Conservation (phyloP, 1,284 basidiomycete genomes). For the Xerocomus minutiporus region DNA sequence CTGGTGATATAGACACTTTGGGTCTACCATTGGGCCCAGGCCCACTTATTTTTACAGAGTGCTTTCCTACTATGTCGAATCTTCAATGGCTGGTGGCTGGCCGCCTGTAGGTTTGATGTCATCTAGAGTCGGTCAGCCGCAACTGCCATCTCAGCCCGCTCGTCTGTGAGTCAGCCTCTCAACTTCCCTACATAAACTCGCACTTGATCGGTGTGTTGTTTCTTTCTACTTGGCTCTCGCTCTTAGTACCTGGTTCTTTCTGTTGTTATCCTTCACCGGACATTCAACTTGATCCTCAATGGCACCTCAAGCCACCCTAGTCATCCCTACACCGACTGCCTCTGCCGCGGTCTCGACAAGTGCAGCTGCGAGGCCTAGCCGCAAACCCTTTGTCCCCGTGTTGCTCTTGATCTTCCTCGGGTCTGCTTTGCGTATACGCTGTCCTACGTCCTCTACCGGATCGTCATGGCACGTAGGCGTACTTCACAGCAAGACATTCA, state of each 20-base stretch:
- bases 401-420: constrained; percentile 21
- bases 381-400: constrained; percentile 16
- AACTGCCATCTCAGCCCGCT: neutral
- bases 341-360: constrained; percentile 4
- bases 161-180: constrained; percentile 26
- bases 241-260: constrained; percentile 9
- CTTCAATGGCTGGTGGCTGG: neutral
- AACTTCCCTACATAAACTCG: constrained; percentile 12
- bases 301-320: constrained; percentile 24
- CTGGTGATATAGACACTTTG: no score
- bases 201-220: constrained; percentile 3
- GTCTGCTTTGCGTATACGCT: constrained; percentile 27
- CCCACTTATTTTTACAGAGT: no score
- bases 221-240: constrained; percentile 11
- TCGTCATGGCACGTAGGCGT: constrained; percentile 18
- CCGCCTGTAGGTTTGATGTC: neutral
- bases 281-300: constrained; percentile 10
- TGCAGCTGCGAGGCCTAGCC: neutral
- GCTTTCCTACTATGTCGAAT: neutral
- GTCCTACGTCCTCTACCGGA: constrained; percentile 29
- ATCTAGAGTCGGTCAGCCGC: constrained; percentile 8
- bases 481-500: constrained; percentile 12
- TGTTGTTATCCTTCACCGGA: constrained; percentile 1
- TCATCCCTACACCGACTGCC: neutral
- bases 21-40: no score